Evolutionary conservation across 371 early-diverging fungal species (phyloP).

Genomic region (Saksenaea oblongispora): DNA sequence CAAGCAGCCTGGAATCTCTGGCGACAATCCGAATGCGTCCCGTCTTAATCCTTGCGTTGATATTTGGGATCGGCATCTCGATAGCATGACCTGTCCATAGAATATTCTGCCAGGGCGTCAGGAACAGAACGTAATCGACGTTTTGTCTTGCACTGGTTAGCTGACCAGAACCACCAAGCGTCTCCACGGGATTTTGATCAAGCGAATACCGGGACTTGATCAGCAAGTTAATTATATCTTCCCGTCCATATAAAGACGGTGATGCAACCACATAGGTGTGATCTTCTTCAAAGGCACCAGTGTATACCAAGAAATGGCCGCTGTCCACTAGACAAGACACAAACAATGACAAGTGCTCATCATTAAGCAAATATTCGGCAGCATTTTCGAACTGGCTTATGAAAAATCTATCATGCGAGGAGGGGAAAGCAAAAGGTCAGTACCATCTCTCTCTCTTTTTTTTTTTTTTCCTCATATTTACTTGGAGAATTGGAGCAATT

Average conservation of each 20-base stretch:
- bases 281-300: constrained; percentile 62
- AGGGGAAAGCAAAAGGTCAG: not conserved
- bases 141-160: constrained; percentile 8
- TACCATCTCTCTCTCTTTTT: not conserved
- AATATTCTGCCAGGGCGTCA: constrained; percentile 60
- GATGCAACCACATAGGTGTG: constrained; percentile 67
- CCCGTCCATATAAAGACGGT: constrained; percentile 39
- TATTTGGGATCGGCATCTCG: constrained; percentile 36
- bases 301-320: constrained; percentile 69
- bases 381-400: constrained; percentile 72
- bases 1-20: constrained; percentile 41
- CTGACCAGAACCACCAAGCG: constrained; percentile 7
- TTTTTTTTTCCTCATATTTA: constrained; percentile 14
- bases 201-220: constrained; percentile 32
- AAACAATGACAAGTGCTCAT: constrained; percentile 49
- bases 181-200: constrained; percentile 15
- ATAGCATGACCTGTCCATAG: constrained; percentile 59
- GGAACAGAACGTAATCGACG: constrained; percentile 54
- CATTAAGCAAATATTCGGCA: constrained; percentile 69
- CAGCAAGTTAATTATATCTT: constrained; percentile 30
- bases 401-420: constrained; percentile 46
- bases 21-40: constrained; percentile 71
- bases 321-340: constrained; percentile 62
- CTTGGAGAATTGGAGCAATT: constrained; percentile 64
- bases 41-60: constrained; percentile 59